These are phyloP conservation scores for Phytophthora sojae DNA, from an alignment of 352 stramenopile genomes.

Conservation along the genomic window DNA sequence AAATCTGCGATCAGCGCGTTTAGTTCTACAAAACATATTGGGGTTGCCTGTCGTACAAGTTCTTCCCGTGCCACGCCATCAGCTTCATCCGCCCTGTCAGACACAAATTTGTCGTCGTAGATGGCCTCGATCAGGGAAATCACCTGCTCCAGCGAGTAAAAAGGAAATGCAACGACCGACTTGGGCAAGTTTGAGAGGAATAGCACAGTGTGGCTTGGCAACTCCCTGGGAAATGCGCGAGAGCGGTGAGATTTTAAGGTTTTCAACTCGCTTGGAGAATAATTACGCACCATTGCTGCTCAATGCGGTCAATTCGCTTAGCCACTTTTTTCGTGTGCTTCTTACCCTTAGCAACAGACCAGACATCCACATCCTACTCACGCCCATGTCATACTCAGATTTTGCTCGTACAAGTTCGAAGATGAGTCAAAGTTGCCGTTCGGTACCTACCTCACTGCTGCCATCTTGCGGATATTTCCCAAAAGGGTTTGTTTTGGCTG, in stretches of 20 bases:
- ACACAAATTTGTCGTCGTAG: constrained; percentile 82
- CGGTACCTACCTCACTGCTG: constrained; percentile 39
- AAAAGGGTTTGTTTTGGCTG: constrained; percentile 30
- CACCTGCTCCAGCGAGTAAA: constrained; percentile 60
- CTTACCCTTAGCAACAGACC: constrained; percentile 55
- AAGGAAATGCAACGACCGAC: constrained; percentile 72
- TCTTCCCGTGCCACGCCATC: constrained; percentile 72
- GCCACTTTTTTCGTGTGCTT: constrained; percentile 56
- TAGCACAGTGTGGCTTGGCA: constrained; percentile 53
- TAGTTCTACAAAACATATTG: not conserved
- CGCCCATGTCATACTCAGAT: not conserved
- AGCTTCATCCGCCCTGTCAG: constrained; percentile 61
- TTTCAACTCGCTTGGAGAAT: not conserved
- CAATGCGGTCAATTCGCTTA: constrained; percentile 51
- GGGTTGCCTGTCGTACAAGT: constrained; percentile 30
- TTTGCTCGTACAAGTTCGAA: not conserved
- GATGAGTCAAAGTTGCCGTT: not conserved
- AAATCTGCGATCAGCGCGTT: not conserved
- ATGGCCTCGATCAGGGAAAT: constrained; percentile 71
- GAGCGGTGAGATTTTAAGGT: not conserved
- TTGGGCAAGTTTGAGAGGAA: constrained; percentile 83
- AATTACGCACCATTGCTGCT: constrained; percentile 54
- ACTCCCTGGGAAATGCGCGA: constrained; percentile 38
- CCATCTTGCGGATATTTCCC: constrained; percentile 14
- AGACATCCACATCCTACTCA: constrained; percentile 70